phyloP scores from a whole-genome alignment of 176 grass and related monocot genomes.

The Melocanna baccifera region DNA sequence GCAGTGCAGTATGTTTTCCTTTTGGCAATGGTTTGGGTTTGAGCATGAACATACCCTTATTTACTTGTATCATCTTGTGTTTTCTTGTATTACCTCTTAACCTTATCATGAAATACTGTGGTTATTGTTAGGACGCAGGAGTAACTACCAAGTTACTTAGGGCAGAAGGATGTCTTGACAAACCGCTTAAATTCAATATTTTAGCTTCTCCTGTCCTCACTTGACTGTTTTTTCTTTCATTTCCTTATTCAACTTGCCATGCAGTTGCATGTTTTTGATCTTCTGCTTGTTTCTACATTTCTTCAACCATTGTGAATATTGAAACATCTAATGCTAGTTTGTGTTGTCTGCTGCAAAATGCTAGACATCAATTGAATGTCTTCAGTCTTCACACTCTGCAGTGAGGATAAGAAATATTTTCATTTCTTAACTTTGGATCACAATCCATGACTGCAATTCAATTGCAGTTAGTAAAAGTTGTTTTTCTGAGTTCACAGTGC shows the following conservation, averaged over 20 bases:
- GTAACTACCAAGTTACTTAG: not conserved
- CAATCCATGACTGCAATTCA: not conserved
- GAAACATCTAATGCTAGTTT: not conserved
- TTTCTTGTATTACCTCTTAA: not conserved
- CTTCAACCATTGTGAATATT: not conserved
- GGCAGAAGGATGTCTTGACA: not conserved
- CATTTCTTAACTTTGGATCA: slow-evolving; percentile 5
- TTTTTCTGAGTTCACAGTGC: not conserved
- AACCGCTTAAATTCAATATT: not conserved
- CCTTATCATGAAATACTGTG: not conserved
- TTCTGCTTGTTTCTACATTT: not conserved
- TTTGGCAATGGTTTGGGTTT: not conserved
- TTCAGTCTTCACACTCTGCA: not conserved
- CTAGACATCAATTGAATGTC: not conserved
- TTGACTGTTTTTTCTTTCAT: not conserved
- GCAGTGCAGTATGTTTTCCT: not conserved
- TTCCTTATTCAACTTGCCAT: not conserved
- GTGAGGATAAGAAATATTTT: not conserved
- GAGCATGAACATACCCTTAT: not conserved
- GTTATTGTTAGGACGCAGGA: not conserved
- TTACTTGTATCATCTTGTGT: not conserved
- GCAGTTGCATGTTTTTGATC: not conserved
- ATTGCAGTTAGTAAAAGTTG: not conserved
- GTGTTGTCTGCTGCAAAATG: not conserved
- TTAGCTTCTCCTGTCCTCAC: slow-evolving; percentile 7